Base-by-base conservation (phyloP, 78 protist species). In the Cavenderia fasciculata region DNA sequence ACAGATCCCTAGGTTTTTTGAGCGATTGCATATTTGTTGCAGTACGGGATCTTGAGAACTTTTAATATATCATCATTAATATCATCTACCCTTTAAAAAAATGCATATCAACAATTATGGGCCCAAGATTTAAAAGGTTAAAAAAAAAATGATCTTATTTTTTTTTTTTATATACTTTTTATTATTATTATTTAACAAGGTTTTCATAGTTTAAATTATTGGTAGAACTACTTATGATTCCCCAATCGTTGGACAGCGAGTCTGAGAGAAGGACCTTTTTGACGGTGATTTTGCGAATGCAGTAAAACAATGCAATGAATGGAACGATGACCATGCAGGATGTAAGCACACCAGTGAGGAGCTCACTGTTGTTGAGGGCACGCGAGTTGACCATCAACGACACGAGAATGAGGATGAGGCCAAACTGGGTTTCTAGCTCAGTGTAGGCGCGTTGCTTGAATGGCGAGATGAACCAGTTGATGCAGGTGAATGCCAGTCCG, bases 401-500 rank as follows among this genome's bases (percentile, higher is more conserved):
- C 8, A 44, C 11, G 25, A 82, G 25, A 23, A 69, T 56, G 18
- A 82, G 27, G 19, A 82, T 38, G 0, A 82, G 25, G 2, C 77
- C 74, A 1, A 82, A 43, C 29, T 82, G 62, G 6, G 76, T 46
- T 21, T 82, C 90, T 52, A 82, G 11, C 4, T 82, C 90, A 29
- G 49, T 82, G 5, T 23, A 38, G 29, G 46, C 27, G 29, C 27
- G 56, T 18, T 46, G 34, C 68, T 33, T 82, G 65, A 41, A 82
- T 2, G 90, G 90, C 25, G 72, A 11, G 31, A 59, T 27, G 21
- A 82, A 25, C 90, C 90, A 82, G 19, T 59, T 82, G 11, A 82
- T 21, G n/a, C 47, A 40, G 19, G 78, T 56, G 23, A 56, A 82
- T 0, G 68, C 27, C 27, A 82, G 44, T 19, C 90, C 78, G 10